Percentiles rank a stretch among this genome's conserved stretches.
These are phyloP conservation scores for Stereocaulon alpinum DNA, from an alignment of 495 filamentous ascomycete genomes.

Conservation along the genomic window DNA sequence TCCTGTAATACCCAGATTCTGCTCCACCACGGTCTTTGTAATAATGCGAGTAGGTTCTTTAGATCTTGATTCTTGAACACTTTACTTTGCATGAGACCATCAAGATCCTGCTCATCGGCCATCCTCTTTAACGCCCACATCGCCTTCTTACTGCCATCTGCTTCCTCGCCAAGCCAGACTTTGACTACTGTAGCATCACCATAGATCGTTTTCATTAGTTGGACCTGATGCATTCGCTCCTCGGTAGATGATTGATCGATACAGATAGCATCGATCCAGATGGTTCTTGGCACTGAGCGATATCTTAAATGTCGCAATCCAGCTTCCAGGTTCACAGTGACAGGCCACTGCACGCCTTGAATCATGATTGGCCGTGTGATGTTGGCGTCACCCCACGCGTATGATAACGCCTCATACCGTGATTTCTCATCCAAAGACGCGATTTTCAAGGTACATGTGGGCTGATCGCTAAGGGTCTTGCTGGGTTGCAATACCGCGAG, in stretches of 20 bases:
- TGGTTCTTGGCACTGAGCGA: not conserved
- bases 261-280: slow-evolving; percentile 11
- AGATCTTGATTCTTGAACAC: not conserved
- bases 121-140: too few relatives aligned
- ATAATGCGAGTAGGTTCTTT: not conserved
- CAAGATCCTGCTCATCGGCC: rapidly evolving
- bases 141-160: too few relatives aligned
- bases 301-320: slow-evolving; percentile 1
- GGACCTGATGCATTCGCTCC: not conserved
- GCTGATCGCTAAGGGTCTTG: not conserved
- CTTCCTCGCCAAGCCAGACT: not conserved
- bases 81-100: not conserved
- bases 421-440: slow-evolving; percentile 9
- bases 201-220: slow-evolving; percentile 6
- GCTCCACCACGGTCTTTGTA: not conserved
- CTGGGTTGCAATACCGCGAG: not conserved
- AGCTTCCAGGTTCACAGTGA: slow-evolving; percentile 1
- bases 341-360: not conserved
- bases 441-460: not conserved
- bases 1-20: not conserved
- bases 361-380: slow-evolving; percentile 14
- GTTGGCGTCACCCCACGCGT: slow-evolving; percentile 15
- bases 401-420: slow-evolving; percentile 7
- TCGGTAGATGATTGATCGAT: slow-evolving; percentile 5
- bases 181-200: not conserved